A percentile compares a stretch with the other conserved stretches of the same genome.
phyloP scores from a whole-genome alignment of 169 alveolate genomes.

The Amoebophrya sp. region DNA sequence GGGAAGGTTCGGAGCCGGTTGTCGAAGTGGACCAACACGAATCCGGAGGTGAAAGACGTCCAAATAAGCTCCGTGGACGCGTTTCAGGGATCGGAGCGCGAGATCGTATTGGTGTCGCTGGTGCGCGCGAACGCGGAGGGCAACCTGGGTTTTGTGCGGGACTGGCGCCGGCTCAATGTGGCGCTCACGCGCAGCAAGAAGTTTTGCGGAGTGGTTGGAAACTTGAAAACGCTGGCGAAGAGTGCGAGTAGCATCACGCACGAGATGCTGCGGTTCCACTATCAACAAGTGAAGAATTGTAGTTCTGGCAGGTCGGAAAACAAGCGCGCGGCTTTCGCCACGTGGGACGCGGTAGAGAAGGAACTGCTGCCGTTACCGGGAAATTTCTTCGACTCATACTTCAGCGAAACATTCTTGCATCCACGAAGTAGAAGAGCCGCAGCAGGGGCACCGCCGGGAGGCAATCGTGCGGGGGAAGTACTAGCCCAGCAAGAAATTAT shows the following conservation, averaged over 20 bases:
- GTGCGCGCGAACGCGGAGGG: constrained; percentile 12
- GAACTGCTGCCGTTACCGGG: too few species aligned
- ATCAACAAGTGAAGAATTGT: too few species aligned
- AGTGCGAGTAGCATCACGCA: neutral
- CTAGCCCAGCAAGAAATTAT: too few species aligned
- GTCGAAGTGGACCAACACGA: neutral
- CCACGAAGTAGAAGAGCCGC: too few species aligned
- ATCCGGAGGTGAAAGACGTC: neutral
- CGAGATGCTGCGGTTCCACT: neutral
- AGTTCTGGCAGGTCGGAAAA: too few species aligned
- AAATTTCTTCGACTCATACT: too few species aligned
- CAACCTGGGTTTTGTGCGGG: neutral
- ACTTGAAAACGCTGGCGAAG: neutral
- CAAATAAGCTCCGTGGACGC: constrained; percentile 25
- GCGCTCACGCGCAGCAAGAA: neutral
- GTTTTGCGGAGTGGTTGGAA: neutral
- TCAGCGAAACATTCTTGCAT: too few species aligned
- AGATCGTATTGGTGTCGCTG: neutral
- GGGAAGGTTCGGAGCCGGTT: neutral
- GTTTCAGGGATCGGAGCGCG: constrained; percentile 24
- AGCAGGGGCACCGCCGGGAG: too few species aligned
- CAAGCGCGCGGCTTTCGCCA: too few species aligned
- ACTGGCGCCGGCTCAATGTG: constrained; percentile 25
- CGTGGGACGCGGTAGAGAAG: too few species aligned
- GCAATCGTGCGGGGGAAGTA: too few species aligned